Evolutionary conservation across 768 basidiomycete species (phyloP), one percentile per base, ranked within the genome.

Genomic region (Cubamyces sp.): DNA sequence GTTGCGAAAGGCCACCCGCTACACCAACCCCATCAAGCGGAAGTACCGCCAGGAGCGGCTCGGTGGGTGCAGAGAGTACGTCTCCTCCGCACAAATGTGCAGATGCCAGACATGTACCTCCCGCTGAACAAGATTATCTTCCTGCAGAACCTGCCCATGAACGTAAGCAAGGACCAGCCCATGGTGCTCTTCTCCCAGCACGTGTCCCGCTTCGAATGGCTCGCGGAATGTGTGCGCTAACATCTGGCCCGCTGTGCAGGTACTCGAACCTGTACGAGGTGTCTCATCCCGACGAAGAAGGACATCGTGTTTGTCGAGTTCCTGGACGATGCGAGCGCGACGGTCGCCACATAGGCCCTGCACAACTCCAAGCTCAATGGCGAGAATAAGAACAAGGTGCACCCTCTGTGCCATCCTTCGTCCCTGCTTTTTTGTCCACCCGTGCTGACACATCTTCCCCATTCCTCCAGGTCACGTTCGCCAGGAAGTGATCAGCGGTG

Each of bases 261-360:
- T 96, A 97, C 77, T 92, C 96, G 60, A 96, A 96, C 72, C 76
- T 99, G 59, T 75, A 96, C 87, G 95, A 98, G 82, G 95, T 99
- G 97, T 82, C 94, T 96, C 70, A 96, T 99, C 73, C 94, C 96
- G 43, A 95, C 94, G 49, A 96, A 97, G 76, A 89, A 89, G 73
- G 96, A 96, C 74, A 98, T 98, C 66, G 97, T 96, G 0, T 99
- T 99, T 82, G 95, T 99, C 77, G 97, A 99, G 74, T 99, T 90
- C 68, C 70, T 88, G 74, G 97, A 98, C 87, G 97, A 98, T 74
- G 85, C 81, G 43, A 92, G 91, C 65, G 91, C 96, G 16, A 90
- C 87, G 21, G 86, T 90, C 53, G 97, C 97, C 42, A 96, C 96
- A 73, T 96, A 98, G 62, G 96, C 94, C 16, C 77, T 98, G 70